Conservation (phyloP, 164 flowering plant species). For the Aristolochia californica region DNA sequence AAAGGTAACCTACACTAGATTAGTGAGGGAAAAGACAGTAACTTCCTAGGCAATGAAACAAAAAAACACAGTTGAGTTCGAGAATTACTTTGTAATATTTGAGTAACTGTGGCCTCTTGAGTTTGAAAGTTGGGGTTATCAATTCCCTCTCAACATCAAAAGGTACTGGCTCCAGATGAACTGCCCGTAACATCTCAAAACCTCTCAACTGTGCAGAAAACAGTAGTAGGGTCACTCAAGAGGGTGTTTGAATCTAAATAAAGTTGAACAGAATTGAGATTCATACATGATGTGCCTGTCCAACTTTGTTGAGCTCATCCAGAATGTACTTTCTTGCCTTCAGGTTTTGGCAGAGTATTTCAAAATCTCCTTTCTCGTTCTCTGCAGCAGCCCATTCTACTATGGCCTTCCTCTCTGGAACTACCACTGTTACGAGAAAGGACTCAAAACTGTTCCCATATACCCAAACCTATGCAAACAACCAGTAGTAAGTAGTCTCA, state of each 20-base stretch:
- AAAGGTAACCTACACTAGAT: not conserved
- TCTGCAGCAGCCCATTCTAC: slow-evolving; percentile 74
- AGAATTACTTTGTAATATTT: slow-evolving; percentile 70
- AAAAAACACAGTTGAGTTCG: not conserved
- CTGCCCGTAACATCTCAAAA: slow-evolving; percentile 76
- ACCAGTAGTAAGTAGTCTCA: not conserved
- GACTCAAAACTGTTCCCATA: slow-evolving; percentile 97
- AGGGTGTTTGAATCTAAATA: not conserved
- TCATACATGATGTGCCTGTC: slow-evolving; percentile 52
- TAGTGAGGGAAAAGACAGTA: not conserved
- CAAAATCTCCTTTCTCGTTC: slow-evolving; percentile 46
- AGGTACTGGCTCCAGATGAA: slow-evolving; percentile 76
- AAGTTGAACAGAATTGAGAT: not conserved
- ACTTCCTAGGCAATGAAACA: not conserved
- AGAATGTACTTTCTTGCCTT: slow-evolving; percentile 57
- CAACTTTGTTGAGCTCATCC: slow-evolving; percentile 68
- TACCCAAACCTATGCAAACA: slow-evolving; percentile 66
- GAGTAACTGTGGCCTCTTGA: slow-evolving; percentile 83
- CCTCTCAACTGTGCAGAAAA: slow-evolving; percentile 61
- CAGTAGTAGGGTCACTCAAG: slow-evolving; percentile 13
- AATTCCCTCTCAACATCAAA: slow-evolving; percentile 84
- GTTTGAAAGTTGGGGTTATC: slow-evolving; percentile 86
- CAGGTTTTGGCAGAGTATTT: slow-evolving; percentile 43
- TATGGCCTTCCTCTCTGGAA: slow-evolving; percentile 64
- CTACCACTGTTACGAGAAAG: slow-evolving; percentile 82